Evolutionary conservation across 805 yeast species (phyloP).

Genomic region (Wickerhamiella australiensis): DNA sequence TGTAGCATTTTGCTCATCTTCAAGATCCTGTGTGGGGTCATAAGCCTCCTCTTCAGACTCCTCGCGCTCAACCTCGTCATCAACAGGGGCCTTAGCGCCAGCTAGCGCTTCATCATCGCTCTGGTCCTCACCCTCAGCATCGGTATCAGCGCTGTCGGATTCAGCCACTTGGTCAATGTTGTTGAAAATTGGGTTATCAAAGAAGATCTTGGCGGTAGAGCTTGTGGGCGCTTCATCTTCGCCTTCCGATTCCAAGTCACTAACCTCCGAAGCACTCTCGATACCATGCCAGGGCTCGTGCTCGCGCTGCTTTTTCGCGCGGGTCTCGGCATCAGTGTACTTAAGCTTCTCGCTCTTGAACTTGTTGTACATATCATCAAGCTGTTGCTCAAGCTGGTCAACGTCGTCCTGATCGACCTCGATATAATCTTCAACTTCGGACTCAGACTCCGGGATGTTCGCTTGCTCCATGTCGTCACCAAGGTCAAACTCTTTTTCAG

Average conservation of each 20-base stretch:
- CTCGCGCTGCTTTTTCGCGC: slow-evolving; percentile 42
- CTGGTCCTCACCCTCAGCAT: slow-evolving; percentile 20
- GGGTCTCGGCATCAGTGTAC: slow-evolving; percentile 36
- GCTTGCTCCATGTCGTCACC: slow-evolving; percentile 19
- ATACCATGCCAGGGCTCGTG: slow-evolving; percentile 30
- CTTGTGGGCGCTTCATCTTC: slow-evolving; percentile 26
- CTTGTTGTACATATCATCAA: slow-evolving; percentile 67
- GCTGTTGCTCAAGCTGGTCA: slow-evolving; percentile 58
- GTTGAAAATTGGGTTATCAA: slow-evolving; percentile 30
- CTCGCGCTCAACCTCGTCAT: slow-evolving; percentile 9
- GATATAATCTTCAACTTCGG: slow-evolving; percentile 25
- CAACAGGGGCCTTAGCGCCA: slow-evolving; percentile 22
- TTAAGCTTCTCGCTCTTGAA: slow-evolving; percentile 37
- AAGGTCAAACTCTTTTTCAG: slow-evolving; percentile 15
- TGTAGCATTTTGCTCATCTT: slow-evolving; percentile 26
- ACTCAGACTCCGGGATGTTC: slow-evolving; percentile 30
- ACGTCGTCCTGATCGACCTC: slow-evolving; percentile 30
- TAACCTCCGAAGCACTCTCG: slow-evolving; percentile 25
- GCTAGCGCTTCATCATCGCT: slow-evolving; percentile 12
- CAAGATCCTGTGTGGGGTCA: slow-evolving; percentile 22
- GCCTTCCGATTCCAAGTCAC: slow-evolving; percentile 20
- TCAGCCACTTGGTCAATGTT: slow-evolving; percentile 21
- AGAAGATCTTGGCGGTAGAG: slow-evolving; percentile 30
- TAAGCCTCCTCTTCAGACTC: slow-evolving; percentile 11
- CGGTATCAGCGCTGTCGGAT: slow-evolving; percentile 22